Conservation (phyloP, 2,329 filamentous ascomycete genomes). For the Fusarium domesticum region DNA sequence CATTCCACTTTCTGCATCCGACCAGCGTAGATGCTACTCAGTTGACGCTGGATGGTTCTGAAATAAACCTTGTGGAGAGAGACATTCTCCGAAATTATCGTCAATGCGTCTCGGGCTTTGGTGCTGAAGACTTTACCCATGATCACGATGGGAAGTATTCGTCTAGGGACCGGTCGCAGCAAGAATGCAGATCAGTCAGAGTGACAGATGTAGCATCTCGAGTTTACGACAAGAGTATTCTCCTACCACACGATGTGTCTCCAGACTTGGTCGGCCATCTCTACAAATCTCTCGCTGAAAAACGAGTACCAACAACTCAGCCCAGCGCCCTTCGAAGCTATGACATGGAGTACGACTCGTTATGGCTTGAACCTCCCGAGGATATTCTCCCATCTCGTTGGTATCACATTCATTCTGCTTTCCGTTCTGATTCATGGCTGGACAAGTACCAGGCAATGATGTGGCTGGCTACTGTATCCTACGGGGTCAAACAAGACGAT, state of each 20-base stretch:
- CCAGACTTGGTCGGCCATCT: neutral
- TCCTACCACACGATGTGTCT: neutral
- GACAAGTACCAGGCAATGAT: constrained; percentile 15
- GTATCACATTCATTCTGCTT: constrained; percentile 18
- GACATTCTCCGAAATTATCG: constrained; percentile 12
- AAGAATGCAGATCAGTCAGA: neutral
- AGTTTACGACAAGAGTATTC: neutral
- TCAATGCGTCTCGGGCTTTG: constrained; percentile 14
- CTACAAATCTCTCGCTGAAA: neutral
- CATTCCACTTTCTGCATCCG: neutral
- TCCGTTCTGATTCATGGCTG: constrained; percentile 11
- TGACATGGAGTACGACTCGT: constrained; percentile 15
- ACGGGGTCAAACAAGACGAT: constrained; percentile 4
- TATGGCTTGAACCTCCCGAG: constrained; percentile 8
- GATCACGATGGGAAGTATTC: constrained; percentile 10
- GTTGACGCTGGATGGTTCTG: accelerated
- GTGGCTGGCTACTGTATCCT: constrained; percentile 19
- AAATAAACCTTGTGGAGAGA: constrained; percentile 8
- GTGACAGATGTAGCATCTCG: constrained; percentile 2
- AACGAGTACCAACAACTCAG: neutral
- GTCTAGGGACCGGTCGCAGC: constrained; percentile 2
- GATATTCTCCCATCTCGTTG: constrained; percentile 7
- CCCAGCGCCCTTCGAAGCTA: neutral
- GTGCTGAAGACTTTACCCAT: constrained; percentile 17
- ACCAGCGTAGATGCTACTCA: neutral